Base-by-base conservation (phyloP, 495 filamentous ascomycete genomes). In the Penicillium bovifimosum region DNA sequence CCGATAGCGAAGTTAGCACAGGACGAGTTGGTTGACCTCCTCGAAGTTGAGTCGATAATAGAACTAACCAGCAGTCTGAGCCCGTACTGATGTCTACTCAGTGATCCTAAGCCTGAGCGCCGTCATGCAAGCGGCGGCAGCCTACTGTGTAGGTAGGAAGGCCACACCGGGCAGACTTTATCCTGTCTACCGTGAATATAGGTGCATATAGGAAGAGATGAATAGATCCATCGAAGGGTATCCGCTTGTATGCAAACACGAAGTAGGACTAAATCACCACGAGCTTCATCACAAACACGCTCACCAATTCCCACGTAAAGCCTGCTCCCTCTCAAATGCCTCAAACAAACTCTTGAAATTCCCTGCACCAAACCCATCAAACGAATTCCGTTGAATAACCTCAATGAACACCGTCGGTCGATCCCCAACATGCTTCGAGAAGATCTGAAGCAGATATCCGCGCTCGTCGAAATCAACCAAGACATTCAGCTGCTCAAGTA, bases 341-440 rank as follows among this genome's bases (percentile, higher is more conserved):
- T 92, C 86, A 63, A 92, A 93, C 48, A 92, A 56, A 58, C 80
- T 85, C 79, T 87, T 92, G 67, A 92, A 92, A 63, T 93, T 91
- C 6, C 88, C 89, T 0, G 88, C 89, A 7, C 89, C 88, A 61
- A 95, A 93, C 0, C 90, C 88, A 40, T 84, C 79, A 67, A 93
- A 93, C 35, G 86, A 79, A 52, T 86, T 79, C 18, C 87, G 73
- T 66, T 91, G 85, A 56, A 95, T 92, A 52, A 92, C 85, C 76
- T 95, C 88, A 33, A 92, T 72, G 64, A 93, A 92, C 13, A 92
- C 86, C 4, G 90, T 93, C 14, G 89, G 90, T 4, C 88, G 76
- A 65, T 93, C 89, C 73, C 91, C 81, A 41, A 95, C 58, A 47
- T 86, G 89, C 75, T 88, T 88, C 13, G 88, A 87, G 65, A 92